phyloP scores from a whole-genome alignment of 179 eudicot species.

The Amaranthus tricolor region DNA sequence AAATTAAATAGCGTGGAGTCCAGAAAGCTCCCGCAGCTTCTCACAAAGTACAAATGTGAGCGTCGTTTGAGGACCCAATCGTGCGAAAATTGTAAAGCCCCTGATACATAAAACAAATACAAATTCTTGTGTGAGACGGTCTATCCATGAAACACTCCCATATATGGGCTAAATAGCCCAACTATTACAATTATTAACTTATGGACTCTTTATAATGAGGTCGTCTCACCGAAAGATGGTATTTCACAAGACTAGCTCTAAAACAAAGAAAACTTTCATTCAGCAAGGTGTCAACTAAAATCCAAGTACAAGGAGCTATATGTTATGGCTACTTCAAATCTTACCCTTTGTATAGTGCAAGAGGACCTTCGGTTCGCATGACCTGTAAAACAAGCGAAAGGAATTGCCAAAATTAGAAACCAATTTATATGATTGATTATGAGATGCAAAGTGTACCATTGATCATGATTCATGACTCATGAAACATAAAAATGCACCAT shows the following conservation, averaged over 20 bases:
- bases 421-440: neutral
- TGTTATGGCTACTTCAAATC: constrained; percentile 19
- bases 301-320: neutral
- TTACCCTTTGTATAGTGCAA: constrained; percentile 94
- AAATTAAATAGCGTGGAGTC: constrained; percentile 65
- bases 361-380: constrained; percentile 70
- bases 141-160: too few relatives aligned
- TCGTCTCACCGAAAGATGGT: too few relatives aligned
- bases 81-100: constrained; percentile 81
- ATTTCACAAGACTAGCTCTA: too few relatives aligned
- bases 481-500: too few relatives aligned
- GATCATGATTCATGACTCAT: neutral
- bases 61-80: constrained; percentile 86
- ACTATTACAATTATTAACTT: too few relatives aligned
- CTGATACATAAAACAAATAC: constrained; percentile 32
- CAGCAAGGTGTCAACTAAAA: neutral
- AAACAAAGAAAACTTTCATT: too few relatives aligned
- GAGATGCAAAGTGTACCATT: neutral
- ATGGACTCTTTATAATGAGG: too few relatives aligned
- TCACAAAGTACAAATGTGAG: constrained; percentile 82
- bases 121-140: too few relatives aligned
- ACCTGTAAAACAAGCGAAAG: constrained; percentile 41
- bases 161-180: too few relatives aligned
- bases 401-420: neutral
- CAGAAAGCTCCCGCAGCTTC: constrained; percentile 80